Base-by-base conservation (phyloP, 2,329 filamentous ascomycete genomes). In the Microsporum ferrugineum region DNA sequence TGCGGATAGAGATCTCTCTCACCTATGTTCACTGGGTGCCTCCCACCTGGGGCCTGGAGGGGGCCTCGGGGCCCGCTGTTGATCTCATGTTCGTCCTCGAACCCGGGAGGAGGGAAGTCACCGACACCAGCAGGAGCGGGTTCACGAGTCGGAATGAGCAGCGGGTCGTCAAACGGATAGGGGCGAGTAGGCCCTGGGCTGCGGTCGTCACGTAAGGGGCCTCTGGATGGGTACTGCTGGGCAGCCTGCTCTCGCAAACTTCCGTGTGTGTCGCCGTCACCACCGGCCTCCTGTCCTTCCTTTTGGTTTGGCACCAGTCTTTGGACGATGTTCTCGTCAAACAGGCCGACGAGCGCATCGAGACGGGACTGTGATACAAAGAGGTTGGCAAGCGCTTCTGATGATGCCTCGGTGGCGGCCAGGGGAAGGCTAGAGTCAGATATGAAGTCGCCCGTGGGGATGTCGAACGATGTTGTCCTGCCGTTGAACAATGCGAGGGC, bases 61-160 rank as follows among this genome's bases (percentile, higher is more conserved):
- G 70, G 69, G 51, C 80, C 78, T 7, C 85, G 82, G 2, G 82
- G 80, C 0, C 85, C 88, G 0, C 85, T 80, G 63, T 88, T 85
- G 63, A 96, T 81, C 64, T 96, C 89, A 68, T 90, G 87, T 69
- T 96, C 91, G 71, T 99, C 92, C 66, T 97, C 94, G 66, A 97
- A 97, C 23, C 84, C 89, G 0, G 94, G 94, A 0, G 92, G 91
- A 0, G 87, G 84, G 66, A 95, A 91, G 66, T 91, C 88, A 7
- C 80, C 85, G 0, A 81, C 76, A 0, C 91, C 91, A 14, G 81
- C 76, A 0, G 91, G 91, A 14, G 84, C 70, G 0, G 88, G 88
- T 23, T 79, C 79, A 47, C 82, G 84, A 12, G 82, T 82, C 1
- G 70, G 75, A 17, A 78, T 81, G 8, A 81, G 84, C 39, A 88